Evolutionary conservation across 2,329 filamentous ascomycete species (phyloP).

Genomic region (Pleoardoris graminearum): DNA sequence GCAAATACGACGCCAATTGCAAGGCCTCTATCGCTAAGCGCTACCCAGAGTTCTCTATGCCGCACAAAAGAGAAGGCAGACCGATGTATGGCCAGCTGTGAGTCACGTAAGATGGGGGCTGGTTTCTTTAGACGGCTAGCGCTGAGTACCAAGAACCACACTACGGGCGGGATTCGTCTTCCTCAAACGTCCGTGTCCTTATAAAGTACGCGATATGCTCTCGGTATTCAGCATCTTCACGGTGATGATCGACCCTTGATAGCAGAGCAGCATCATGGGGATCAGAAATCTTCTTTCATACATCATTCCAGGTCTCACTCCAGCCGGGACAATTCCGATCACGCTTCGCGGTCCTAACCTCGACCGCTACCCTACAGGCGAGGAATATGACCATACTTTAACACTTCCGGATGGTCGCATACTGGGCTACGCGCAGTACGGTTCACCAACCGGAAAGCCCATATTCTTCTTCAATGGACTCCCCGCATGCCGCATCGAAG

Average conservation of each 20-base stretch:
- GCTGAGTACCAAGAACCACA: not conserved
- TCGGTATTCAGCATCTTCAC: too few species aligned
- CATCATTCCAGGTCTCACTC: not conserved
- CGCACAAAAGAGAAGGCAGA: not conserved
- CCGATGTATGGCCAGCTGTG: not conserved
- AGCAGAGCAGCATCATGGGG: not conserved
- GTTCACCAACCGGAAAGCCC: constrained; percentile 27
- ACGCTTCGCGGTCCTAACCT: not conserved
- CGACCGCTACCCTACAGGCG: constrained; percentile 25
- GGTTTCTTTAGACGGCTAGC: not conserved
- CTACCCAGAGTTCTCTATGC: too few species aligned
- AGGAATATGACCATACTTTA: constrained; percentile 33
- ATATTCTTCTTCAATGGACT: constrained; percentile 38
- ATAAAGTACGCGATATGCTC: not conserved
- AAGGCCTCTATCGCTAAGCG: not conserved
- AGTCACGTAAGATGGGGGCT: not conserved
- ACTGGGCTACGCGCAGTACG: constrained; percentile 43
- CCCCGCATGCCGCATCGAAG: constrained; percentile 38
- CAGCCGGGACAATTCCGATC: not conserved
- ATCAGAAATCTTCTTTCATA: not conserved
- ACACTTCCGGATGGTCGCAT: constrained; percentile 42
- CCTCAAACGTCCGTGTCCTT: not conserved
- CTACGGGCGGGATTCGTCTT: not conserved
- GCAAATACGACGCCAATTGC: not conserved
- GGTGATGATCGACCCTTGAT: too few species aligned